These are phyloP conservation scores for Panus rudis DNA, from an alignment of 768 basidiomycete species.

Conservation along the genomic window DNA sequence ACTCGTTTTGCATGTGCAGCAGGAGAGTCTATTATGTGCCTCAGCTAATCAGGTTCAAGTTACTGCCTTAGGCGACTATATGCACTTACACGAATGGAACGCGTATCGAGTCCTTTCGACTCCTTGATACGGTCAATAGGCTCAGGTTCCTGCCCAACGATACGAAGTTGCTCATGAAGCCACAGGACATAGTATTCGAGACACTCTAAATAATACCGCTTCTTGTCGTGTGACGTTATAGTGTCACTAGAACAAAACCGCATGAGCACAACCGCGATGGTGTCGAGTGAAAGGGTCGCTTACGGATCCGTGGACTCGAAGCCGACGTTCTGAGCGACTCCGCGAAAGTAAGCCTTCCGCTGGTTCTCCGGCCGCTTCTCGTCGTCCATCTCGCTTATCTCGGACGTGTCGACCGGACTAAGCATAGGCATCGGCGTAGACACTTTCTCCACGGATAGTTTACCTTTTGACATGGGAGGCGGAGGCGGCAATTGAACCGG, in stretches of 20 bases:
- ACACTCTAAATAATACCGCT: constrained; percentile 66
- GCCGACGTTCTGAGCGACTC: constrained; percentile 46
- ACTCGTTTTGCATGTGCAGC: constrained; percentile 60
- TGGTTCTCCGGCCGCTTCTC: constrained; percentile 44
- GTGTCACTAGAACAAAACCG: constrained; percentile 44
- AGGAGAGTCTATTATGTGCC: constrained; percentile 48
- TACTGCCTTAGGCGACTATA: background rate
- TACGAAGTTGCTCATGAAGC: constrained; percentile 53
- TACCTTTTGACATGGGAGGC: no score
- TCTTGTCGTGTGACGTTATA: constrained; percentile 78
- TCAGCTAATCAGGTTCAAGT: constrained; percentile 1
- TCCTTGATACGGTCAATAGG: constrained; percentile 42
- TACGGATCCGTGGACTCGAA: constrained; percentile 59
- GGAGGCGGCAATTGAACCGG: no score
- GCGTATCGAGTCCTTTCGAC: constrained; percentile 51
- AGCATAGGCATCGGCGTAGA: no score
- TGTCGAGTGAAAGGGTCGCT: no score
- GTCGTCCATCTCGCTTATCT: no score
- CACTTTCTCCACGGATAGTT: no score
- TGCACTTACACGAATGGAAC: constrained; percentile 51
- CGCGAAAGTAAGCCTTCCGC: constrained; percentile 50
- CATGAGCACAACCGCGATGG: constrained; percentile 6
- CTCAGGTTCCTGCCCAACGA: constrained; percentile 40
- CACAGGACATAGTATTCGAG: constrained; percentile 65
- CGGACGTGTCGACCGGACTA: no score